A percentile compares a stretch with the other conserved stretches of the same genome.
phyloP scores from a whole-genome alignment of 2,329 filamentous ascomycete genomes.

The Botrytis pseudocinerea region DNA sequence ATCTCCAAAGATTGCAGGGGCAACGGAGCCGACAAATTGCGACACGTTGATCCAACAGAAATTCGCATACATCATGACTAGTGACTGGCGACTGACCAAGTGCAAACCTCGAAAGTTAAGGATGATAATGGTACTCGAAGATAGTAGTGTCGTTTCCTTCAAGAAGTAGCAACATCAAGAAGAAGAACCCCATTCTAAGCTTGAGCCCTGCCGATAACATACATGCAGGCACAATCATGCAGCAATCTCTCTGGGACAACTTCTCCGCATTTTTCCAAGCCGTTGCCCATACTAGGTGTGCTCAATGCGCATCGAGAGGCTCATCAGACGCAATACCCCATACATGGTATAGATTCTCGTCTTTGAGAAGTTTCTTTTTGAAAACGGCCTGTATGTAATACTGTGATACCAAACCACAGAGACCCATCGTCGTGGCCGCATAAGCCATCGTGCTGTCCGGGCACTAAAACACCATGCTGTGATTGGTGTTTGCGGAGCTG shows the following conservation, averaged over 20 bases:
- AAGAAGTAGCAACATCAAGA: neutral
- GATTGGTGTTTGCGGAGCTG: constrained; percentile 9
- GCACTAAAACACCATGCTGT: neutral
- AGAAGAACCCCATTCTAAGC: neutral
- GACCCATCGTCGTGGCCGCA: constrained; percentile 9
- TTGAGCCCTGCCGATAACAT: neutral
- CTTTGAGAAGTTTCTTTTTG: neutral
- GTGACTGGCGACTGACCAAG: neutral
- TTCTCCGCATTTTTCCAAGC: constrained; percentile 9
- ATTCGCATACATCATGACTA: neutral
- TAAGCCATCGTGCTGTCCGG: constrained; percentile 1
- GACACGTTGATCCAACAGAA: neutral
- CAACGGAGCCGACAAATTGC: neutral
- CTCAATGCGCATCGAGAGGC: neutral
- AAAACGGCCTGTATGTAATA: neutral
- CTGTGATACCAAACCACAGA: neutral
- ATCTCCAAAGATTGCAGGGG: constrained; percentile 14
- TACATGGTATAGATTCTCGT: neutral
- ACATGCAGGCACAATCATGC: constrained; percentile 4
- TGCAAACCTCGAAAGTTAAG: neutral
- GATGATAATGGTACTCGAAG: neutral
- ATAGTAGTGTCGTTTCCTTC: neutral
- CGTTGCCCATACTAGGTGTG: neutral
- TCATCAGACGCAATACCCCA: constrained; percentile 2
- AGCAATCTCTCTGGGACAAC: neutral